Evolutionary conservation across 495 filamentous ascomycete genomes (phyloP).

Genomic region (Penicillium dipodomyicola): DNA sequence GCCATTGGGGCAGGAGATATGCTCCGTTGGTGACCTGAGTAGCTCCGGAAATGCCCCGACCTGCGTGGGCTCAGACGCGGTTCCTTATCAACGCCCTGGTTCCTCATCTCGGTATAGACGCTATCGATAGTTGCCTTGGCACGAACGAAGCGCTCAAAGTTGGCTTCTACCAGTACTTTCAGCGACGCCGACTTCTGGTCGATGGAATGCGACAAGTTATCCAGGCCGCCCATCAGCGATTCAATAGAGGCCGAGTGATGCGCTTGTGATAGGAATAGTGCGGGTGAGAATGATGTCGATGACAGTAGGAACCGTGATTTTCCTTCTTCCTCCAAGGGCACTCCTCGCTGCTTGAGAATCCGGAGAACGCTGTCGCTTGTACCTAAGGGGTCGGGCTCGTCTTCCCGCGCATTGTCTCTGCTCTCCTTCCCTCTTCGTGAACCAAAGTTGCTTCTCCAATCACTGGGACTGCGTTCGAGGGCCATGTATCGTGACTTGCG

Average conservation of each 20-base stretch:
- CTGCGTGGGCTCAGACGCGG: slow-evolving; percentile 55
- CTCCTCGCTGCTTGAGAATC: slow-evolving; percentile 67
- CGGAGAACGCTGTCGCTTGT: slow-evolving; percentile 78
- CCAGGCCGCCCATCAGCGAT: slow-evolving; percentile 72
- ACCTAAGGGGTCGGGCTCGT: slow-evolving; percentile 90
- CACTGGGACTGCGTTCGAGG: slow-evolving; percentile 69
- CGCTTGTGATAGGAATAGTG: slow-evolving; percentile 86
- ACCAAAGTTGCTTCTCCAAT: slow-evolving; percentile 63
- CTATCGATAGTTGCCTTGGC: slow-evolving; percentile 97
- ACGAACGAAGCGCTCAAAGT: slow-evolving; percentile 95
- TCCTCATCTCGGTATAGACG: slow-evolving; percentile 97
- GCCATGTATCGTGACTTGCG: slow-evolving; percentile 81
- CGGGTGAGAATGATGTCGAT: slow-evolving; percentile 91
- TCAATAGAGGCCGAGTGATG: slow-evolving; percentile 81
- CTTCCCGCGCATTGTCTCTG: slow-evolving; percentile 75
- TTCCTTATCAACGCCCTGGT: slow-evolving; percentile 69
- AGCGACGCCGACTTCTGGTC: slow-evolving; percentile 95
- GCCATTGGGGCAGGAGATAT: slow-evolving; percentile 33
- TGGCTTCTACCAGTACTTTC: slow-evolving; percentile 92
- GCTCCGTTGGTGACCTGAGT: slow-evolving; percentile 49
- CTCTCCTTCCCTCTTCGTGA: slow-evolving; percentile 65
- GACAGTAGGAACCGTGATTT: slow-evolving; percentile 91
- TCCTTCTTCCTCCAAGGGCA: slow-evolving; percentile 84
- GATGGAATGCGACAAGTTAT: slow-evolving; percentile 81
- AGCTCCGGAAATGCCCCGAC: slow-evolving; percentile 57